Base-by-base conservation (phyloP, 306 rosid species). In the Rubus idaeus region DNA sequence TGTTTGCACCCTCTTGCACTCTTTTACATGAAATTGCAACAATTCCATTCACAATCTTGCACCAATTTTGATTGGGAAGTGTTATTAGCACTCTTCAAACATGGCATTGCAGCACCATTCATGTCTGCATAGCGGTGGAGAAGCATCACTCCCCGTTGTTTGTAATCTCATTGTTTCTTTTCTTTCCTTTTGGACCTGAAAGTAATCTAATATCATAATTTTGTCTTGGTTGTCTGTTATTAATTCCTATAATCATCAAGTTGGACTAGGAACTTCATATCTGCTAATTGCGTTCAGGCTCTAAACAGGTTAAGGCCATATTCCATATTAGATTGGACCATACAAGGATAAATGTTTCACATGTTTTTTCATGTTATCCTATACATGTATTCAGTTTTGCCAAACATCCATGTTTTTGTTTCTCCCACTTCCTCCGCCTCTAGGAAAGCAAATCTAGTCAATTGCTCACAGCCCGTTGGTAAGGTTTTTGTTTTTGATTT, bases 381-480 rank as follows among this genome's bases (percentile, higher is more conserved):
- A 16, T 4, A 30, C 3, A 49, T 14, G 16, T 9, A 16, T 18
- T 50, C 11, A 1, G 74, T 70, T 49, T 8, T 50, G 60, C 4
- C 3, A 17, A 8, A 51, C 8, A 50, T 30, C 12, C 58, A 16
- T 70, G 61, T 10, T 70, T 49, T 14, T 50, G 14, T 70, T 11
- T 35, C 5, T 51, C 61, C 62, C 46, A 26, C 17, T 47, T 10
- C 40, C 21, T 70, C 10, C 6, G 50, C 10, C 6, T 50, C 62
- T 20, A 30, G 35, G 14, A 10, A 52, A 55, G 39, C 39, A 53
- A 71, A 72, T 20, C 50, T 40, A 13, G 16, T 37, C n/a, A 72
- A 53, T 12, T n/a, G 6, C 50, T 72, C 18, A 53, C 10, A 63
- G n/a, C 39, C 40, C 65, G 39, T 72, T 53, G 76, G 65, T 72